Base-by-base conservation (phyloP, 805 yeast genomes). In the Myxozyma geophila region DNA sequence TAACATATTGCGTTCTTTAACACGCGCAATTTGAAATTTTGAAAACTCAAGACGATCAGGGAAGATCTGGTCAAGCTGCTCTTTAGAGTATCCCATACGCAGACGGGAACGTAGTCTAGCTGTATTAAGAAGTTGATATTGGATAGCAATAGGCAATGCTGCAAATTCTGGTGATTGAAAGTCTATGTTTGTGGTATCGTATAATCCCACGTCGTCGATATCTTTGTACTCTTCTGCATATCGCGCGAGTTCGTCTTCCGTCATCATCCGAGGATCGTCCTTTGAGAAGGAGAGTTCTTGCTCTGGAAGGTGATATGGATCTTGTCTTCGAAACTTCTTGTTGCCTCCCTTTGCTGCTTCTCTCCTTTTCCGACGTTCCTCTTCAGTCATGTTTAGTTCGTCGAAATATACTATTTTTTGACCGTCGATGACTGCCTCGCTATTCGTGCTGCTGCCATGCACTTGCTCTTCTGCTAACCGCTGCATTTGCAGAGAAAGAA, bases 11-110 rank as follows among this genome's bases (percentile, higher is more conserved):
- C 99, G 81, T 74, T 91, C 91, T 69, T 90, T 89, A 0, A 95
- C 98, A 84, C 93, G 89, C 70, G 89, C 86, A 65, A 95, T 90
- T 74, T 95, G 99, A 74, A 95, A 95, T 70, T 83, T 87, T 17
- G 98, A 92, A 71, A 95, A 95, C 64, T 92, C 97, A 84, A 90
- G 82, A 58, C 92, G 85, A 71, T 89, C 81, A 0, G 97, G 96
- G 70, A 93, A 95, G 59, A 91, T 77, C 4, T 83, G 78, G 68
- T 90, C 89, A 41, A 95, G 79, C 72, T 95, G 98, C n/a, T 89
- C 92, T 62, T 92, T 90, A 0, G 93, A 81, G 72, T 89, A 92
- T 0, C 99, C 99, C 96, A 95, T 87, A 77, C 99, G 85, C 73
- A 95, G 81, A 62, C 99, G 79, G 0, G 98, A 92, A 66, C 91